Evolutionary conservation across 2,329 filamentous ascomycete genomes (phyloP), one percentile per base, ranked within the genome.

Genomic region (Calonectria crousiana): DNA sequence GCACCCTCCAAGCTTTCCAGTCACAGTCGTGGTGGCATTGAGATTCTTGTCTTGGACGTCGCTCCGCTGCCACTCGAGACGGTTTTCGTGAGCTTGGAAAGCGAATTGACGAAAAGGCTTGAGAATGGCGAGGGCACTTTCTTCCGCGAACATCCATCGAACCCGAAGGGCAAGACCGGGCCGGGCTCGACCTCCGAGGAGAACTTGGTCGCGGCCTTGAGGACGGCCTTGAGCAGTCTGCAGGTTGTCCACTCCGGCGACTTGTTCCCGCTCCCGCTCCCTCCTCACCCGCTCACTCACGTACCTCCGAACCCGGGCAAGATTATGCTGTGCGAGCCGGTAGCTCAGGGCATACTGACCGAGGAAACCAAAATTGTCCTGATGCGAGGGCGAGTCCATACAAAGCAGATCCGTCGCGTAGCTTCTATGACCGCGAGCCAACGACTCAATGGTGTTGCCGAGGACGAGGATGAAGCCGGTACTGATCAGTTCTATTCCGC

Each of bases 401-500:
- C 81, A 81, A 93, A 91, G 86, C 89, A 82, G 82, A 84, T 81
- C 79, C 86, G 88, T 76, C 86, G 86, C 71, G 85, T 85, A 34
- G 85, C 86, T 23, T 87, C 89, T 23, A 89, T 89, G 56, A 84
- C 88, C 9, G 74, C 81, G 14, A 80, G 76, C 34, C 81, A 81
- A 36, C 78, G 79, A 41, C 86, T 93, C 36, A 92, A 93, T 78
- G 92, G 91, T 56, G 88, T 91, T 0, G 80, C 83, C 10, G 90
- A 91, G 64, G 89, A 91, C 64, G 93, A 94, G 36, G 95, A 97
- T 72, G 95, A 98, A 79, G 95, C 94, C 1, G 93, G 94, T 8
- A 98, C 94, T 72, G 96, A 98, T 81, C 93, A 95, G 78, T 98
- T 98, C 86, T 98, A 92, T 84, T 98, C 96, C 8, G 96, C 96